Evolutionary conservation across 2,329 filamentous ascomycete species (phyloP).

Genomic region (Emydomyces testavorans): DNA sequence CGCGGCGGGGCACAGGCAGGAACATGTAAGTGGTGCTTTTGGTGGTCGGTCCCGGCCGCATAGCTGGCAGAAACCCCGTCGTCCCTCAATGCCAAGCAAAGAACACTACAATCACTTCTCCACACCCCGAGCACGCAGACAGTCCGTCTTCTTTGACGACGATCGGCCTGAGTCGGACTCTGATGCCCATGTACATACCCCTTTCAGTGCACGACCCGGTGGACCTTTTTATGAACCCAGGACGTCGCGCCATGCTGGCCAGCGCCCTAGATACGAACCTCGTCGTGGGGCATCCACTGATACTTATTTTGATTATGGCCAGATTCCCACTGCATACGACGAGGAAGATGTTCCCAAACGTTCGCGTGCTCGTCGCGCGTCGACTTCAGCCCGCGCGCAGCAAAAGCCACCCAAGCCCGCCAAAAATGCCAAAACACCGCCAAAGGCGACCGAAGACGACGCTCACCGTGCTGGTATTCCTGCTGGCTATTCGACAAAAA

Average conservation of each 20-base stretch:
- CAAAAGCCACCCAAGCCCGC: slow-evolving; percentile 33
- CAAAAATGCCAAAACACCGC: slow-evolving; percentile 25
- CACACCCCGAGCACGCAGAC: slow-evolving; percentile 35
- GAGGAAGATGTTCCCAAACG: slow-evolving; percentile 40
- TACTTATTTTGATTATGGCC: slow-evolving; percentile 42
- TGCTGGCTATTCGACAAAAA: slow-evolving; percentile 84
- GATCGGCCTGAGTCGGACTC: slow-evolving; percentile 40
- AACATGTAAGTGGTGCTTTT: slow-evolving; percentile 56
- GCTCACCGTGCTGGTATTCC: slow-evolving; percentile 59
- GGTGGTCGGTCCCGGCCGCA: slow-evolving; percentile 21
- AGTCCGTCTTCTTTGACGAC: slow-evolving; percentile 47
- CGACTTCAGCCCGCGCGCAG: slow-evolving; percentile 40
- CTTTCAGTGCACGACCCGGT: slow-evolving; percentile 2
- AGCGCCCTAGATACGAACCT: slow-evolving; percentile 5
- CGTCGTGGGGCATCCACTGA: slow-evolving; percentile 36
- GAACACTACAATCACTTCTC: slow-evolving; percentile 6
- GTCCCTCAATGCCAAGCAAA: slow-evolving; percentile 30
- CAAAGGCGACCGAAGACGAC: slow-evolving; percentile 54
- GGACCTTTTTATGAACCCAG: slow-evolving; percentile 7
- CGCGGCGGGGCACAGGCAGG: slow-evolving; percentile 44
- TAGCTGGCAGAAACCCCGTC: slow-evolving; percentile 18
- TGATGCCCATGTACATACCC: slow-evolving; percentile 4
- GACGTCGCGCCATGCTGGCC: slow-evolving; percentile 8
- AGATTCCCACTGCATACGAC: slow-evolving; percentile 44
- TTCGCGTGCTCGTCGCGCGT: slow-evolving; percentile 44